Percentiles rank a stretch among this genome's conserved stretches.
Conservation (phyloP, 257 asterid species). For the Haberlea rhodopensis region DNA sequence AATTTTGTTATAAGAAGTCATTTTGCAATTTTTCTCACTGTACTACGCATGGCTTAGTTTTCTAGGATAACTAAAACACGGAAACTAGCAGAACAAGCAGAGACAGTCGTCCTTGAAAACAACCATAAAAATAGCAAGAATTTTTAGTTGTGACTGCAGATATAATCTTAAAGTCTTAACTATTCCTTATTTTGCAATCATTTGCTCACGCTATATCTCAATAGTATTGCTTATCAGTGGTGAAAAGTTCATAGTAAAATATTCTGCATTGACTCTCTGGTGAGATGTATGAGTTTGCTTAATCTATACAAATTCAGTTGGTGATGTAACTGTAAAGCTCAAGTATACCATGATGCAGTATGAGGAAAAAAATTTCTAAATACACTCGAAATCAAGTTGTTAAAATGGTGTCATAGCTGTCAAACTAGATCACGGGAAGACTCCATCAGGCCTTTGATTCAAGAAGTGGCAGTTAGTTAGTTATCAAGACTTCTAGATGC, state of each 20-base stretch:
- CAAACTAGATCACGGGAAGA: too few species aligned
- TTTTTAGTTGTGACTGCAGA: background rate
- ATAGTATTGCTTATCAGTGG: background rate
- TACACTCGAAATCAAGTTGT: too few species aligned
- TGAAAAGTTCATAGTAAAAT: background rate
- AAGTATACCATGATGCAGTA: background rate
- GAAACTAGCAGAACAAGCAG: background rate
- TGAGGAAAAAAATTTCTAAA: conserved; percentile 4
- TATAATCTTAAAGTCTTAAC: background rate
- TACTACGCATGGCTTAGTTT: background rate
- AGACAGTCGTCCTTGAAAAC: background rate
- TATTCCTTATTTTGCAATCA: background rate
- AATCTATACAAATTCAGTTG: background rate
- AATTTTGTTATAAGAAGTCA: too few species aligned
- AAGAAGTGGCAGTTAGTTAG: too few species aligned
- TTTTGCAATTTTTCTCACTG: background rate
- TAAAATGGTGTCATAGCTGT: too few species aligned
- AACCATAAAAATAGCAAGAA: too few species aligned
- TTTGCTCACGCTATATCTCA: background rate
- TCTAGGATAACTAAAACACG: background rate
- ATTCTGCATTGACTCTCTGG: background rate
- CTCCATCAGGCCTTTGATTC: too few species aligned
- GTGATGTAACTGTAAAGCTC: background rate
- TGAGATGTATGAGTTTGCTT: background rate
- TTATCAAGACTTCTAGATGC: too few species aligned